Conservation (phyloP, 371 early-diverging fungal species). For the Mycotypha africana region DNA sequence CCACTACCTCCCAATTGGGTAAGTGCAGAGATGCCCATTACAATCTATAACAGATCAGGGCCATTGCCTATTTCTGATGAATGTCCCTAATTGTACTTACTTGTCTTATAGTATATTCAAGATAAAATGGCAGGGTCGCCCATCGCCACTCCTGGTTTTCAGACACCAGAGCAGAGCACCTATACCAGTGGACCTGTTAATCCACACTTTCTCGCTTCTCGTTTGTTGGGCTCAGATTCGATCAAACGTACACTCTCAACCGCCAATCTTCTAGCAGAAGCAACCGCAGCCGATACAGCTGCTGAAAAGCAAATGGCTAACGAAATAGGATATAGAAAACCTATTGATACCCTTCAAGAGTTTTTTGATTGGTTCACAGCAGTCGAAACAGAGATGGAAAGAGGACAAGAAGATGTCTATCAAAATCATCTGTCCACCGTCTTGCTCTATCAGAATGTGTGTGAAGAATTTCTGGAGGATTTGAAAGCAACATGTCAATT, state of each 20-base stretch:
- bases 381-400: conserved; percentile 76
- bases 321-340: too few relatives aligned
- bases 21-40: not conserved
- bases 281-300: conserved; percentile 25
- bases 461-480: conserved; percentile 54
- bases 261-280: conserved; percentile 32
- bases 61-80: too few relatives aligned
- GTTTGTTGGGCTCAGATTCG: conserved; percentile 9
- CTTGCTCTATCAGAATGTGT: conserved; percentile 41
- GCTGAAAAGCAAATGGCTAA: conserved; percentile 23
- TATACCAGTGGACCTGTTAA: conserved; percentile 17
- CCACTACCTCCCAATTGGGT: conserved; percentile 59
- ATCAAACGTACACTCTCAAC: conserved; percentile 40
- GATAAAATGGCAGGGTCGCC: conserved; percentile 27
- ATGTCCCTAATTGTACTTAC: too few relatives aligned
- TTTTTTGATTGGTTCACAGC: conserved; percentile 88
- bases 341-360: conserved; percentile 81
- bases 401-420: conserved; percentile 80
- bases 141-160: conserved; percentile 25
- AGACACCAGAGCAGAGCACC: conserved; percentile 25
- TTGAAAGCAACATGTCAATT: conserved; percentile 45
- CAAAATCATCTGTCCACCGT: conserved; percentile 53
- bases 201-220: conserved; percentile 23
- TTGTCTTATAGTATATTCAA: not conserved
- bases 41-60: not conserved